Percentiles rank a stretch among this genome's conserved stretches.
phyloP scores from a whole-genome alignment of 2,329 filamentous ascomycete genomes.

The Phialophora verrucosa region DNA sequence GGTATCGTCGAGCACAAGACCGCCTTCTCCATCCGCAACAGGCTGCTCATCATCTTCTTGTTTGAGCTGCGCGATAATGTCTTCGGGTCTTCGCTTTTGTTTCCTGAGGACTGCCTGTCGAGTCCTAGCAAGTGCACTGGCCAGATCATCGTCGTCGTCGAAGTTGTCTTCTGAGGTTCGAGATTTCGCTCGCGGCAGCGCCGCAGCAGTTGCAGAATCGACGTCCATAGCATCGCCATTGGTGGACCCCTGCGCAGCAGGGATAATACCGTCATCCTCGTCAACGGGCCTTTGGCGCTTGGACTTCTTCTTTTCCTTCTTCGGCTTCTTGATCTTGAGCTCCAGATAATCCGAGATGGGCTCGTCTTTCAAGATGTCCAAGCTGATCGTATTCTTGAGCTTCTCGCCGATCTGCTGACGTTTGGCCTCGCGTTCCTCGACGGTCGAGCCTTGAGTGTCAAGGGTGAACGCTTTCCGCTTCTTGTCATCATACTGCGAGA shows the following conservation, averaged over 20 bases:
- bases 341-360: conserved; percentile 88
- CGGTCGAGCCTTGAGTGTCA: conserved; percentile 74
- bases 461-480: conserved; percentile 87
- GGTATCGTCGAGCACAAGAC: conserved; percentile 92
- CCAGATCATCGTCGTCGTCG: conserved; percentile 90
- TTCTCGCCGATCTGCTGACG: conserved; percentile 62
- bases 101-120: conserved; percentile 86
- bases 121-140: conserved; percentile 82
- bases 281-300: conserved; percentile 72
- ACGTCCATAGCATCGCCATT: conserved; percentile 73
- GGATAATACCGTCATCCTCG: conserved; percentile 62
- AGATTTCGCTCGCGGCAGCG: conserved; percentile 62
- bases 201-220: conserved; percentile 55
- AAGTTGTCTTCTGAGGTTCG: conserved; percentile 71
- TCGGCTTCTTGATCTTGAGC: conserved; percentile 92
- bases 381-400: conserved; percentile 72
- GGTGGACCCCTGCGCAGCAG: conserved; percentile 42
- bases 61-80: conserved; percentile 78
- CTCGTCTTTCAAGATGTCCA: conserved; percentile 73
- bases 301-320: conserved; percentile 80
- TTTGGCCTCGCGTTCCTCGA: conserved; percentile 66
- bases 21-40: conserved; percentile 57
- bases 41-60: conserved; percentile 63
- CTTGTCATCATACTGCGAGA: conserved; percentile 95
- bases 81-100: conserved; percentile 86